phyloP scores from a whole-genome alignment of 73 alveolate species.

The Tetrahymena elliotti region DNA sequence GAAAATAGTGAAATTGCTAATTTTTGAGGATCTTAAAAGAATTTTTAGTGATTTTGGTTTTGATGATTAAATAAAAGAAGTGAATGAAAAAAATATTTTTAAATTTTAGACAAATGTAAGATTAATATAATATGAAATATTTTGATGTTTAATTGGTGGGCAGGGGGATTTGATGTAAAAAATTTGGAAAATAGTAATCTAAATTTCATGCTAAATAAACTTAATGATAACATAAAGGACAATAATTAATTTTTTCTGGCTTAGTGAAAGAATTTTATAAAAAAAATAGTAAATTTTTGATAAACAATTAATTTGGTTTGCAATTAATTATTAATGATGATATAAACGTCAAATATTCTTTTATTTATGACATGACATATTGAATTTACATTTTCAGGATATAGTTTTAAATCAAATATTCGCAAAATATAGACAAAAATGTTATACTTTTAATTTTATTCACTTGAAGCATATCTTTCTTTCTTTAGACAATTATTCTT shows the following conservation, averaged over 20 bases:
- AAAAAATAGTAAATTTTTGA: neutral
- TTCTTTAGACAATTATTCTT: too few species aligned
- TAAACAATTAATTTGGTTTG: neutral
- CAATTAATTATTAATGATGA: neutral
- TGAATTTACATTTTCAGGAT: neutral
- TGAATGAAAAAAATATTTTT: too few species aligned
- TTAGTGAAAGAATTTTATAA: neutral
- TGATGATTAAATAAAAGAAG: too few species aligned
- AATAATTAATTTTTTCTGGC: neutral
- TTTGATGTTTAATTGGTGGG: neutral
- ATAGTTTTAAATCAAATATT: neutral
- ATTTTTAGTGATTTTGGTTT: too few species aligned
- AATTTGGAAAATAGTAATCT: neutral
- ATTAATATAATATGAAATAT: neutral
- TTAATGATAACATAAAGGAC: neutral
- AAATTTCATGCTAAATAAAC: neutral
- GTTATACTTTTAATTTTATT: neutral
- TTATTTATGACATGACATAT: neutral
- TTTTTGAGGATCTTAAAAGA: too few species aligned
- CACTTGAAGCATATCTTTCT: neutral
- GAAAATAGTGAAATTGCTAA: too few species aligned
- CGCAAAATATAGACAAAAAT: neutral
- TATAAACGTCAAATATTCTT: neutral
- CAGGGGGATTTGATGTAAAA: neutral
- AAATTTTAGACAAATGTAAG: neutral